Evolutionary conservation across 2,329 filamentous ascomycete species (phyloP).

Genomic region (Davidsoniella neocaledoniae): DNA sequence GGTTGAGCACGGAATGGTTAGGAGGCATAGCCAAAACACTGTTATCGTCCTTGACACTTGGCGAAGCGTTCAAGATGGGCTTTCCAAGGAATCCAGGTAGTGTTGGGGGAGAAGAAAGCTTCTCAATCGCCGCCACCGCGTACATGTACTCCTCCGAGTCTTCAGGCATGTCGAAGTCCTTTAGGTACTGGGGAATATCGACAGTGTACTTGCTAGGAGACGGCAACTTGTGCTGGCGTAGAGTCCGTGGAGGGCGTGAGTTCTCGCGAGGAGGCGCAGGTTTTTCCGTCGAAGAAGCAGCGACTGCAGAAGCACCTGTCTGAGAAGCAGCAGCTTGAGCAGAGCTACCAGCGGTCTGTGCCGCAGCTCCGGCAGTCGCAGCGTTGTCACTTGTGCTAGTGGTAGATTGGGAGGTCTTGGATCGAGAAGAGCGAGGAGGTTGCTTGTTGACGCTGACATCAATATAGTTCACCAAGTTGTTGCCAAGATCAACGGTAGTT

Average conservation of each 20-base stretch:
- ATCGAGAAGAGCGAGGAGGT: conserved; percentile 23
- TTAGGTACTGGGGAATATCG: conserved; percentile 67
- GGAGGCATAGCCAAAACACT: conserved; percentile 82
- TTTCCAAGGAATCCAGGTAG: conserved; percentile 85
- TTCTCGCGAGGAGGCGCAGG: conserved; percentile 25
- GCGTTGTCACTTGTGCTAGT: conserved; percentile 16
- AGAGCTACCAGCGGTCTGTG: not conserved
- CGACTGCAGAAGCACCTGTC: conserved; percentile 4
- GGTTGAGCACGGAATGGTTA: conserved; percentile 92
- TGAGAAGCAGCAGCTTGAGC: conserved; percentile 13
- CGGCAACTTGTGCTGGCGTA: conserved; percentile 37
- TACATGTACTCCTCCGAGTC: conserved; percentile 59
- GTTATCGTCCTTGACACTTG: conserved; percentile 92
- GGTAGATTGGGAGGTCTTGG: conserved; percentile 8
- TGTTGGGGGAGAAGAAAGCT: conserved; percentile 66
- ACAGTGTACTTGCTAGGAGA: conserved; percentile 47
- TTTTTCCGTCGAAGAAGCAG: conserved; percentile 15
- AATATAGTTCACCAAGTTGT: conserved; percentile 96
- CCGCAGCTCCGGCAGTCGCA: conserved; percentile 12
- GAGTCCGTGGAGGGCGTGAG: conserved; percentile 19
- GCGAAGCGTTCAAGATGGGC: conserved; percentile 81
- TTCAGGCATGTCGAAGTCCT: conserved; percentile 74
- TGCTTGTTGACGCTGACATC: conserved; percentile 60
- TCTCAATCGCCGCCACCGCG: conserved; percentile 57
- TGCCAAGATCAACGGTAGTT: conserved; percentile 93